Percentiles rank a stretch among this genome's conserved stretches.
Evolutionary conservation across 768 basidiomycete genomes (phyloP).

Genomic region (Melanogaster broomeanus): DNA sequence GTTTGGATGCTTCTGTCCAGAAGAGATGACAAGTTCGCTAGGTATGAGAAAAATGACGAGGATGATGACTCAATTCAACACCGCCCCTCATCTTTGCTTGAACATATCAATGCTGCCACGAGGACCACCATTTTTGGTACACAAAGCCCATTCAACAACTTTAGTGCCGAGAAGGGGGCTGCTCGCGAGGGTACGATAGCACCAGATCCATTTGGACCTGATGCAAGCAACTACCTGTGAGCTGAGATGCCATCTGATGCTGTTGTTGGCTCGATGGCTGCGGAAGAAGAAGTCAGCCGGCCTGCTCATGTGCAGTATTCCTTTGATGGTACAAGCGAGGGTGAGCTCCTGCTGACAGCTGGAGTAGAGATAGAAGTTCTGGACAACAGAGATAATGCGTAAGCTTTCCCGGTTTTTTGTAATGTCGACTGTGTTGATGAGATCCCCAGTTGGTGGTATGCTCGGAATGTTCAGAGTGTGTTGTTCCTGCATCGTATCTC

Average conservation of each 20-base stretch:
- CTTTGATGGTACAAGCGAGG: conserved; percentile 77
- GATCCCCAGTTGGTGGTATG: conserved; percentile 86
- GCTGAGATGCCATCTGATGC: too few species aligned
- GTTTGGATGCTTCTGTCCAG: too few species aligned
- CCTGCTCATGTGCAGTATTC: conserved; percentile 82
- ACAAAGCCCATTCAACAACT: conserved; percentile 36
- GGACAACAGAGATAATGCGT: too few species aligned
- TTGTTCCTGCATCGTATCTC: conserved; percentile 90
- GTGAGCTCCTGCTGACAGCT: conserved; percentile 72
- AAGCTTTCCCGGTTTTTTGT: background rate
- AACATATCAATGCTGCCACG: conserved; percentile 90
- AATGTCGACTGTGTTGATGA: conserved; percentile 9
- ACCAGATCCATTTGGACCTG: conserved; percentile 66
- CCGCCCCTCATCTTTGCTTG: too few species aligned
- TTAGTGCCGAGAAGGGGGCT: conserved; percentile 55
- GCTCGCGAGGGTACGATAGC: conserved; percentile 37
- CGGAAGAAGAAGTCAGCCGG: conserved; percentile 66
- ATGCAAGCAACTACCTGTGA: conserved; percentile 74
- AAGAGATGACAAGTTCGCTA: too few species aligned
- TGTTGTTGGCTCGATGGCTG: too few species aligned
- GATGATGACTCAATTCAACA: too few species aligned
- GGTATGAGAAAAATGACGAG: too few species aligned
- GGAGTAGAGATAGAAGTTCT: too few species aligned
- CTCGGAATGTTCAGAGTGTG: conserved; percentile 74
- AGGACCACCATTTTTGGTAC: conserved; percentile 76